Evolutionary conservation across 2,329 filamentous ascomycete species (phyloP).

Genomic region (Cladosporium sphaerospermum): DNA sequence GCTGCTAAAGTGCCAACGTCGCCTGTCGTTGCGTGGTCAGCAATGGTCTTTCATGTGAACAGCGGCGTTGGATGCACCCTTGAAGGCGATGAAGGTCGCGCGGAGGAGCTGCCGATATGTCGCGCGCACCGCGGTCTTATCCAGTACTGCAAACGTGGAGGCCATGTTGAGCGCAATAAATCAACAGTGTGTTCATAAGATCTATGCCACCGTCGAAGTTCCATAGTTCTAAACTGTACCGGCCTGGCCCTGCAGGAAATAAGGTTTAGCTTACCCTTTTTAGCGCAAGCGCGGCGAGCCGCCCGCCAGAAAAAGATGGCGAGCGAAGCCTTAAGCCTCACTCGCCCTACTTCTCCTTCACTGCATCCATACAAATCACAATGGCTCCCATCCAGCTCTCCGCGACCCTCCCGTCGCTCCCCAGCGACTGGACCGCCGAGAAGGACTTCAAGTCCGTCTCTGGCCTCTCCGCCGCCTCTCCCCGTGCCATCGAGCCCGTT

Average conservation of each 20-base stretch:
- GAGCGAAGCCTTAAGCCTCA: not conserved
- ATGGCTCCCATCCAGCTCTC: conserved; percentile 61
- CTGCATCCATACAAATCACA: not conserved
- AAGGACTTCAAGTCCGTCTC: conserved; percentile 88
- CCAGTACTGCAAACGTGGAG: conserved; percentile 19
- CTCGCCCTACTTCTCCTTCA: not conserved
- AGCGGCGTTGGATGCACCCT: conserved; percentile 49
- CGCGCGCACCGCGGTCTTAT: conserved; percentile 55
- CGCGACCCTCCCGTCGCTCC: conserved; percentile 66
- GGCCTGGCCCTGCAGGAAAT: no score
- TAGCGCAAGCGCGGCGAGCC: no score
- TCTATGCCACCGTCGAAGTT: not conserved
- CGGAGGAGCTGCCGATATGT: conserved; percentile 80
- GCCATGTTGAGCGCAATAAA: conserved; percentile 8
- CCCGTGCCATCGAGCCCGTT: conserved; percentile 89
- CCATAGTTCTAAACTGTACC: not conserved
- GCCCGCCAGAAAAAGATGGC: not conserved
- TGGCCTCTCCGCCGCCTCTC: conserved; percentile 66
- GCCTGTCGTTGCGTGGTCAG: conserved; percentile 44
- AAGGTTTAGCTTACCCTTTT: no score
- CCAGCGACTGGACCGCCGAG: conserved; percentile 75
- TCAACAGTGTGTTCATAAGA: no score
- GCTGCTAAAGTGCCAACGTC: conserved; percentile 63
- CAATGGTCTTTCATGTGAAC: not conserved
- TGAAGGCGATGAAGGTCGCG: conserved; percentile 74